A percentile compares a stretch with the other conserved stretches of the same genome.
phyloP scores from a whole-genome alignment of 2,329 filamentous ascomycete species.

The Chrysosporium keratinophilum region DNA sequence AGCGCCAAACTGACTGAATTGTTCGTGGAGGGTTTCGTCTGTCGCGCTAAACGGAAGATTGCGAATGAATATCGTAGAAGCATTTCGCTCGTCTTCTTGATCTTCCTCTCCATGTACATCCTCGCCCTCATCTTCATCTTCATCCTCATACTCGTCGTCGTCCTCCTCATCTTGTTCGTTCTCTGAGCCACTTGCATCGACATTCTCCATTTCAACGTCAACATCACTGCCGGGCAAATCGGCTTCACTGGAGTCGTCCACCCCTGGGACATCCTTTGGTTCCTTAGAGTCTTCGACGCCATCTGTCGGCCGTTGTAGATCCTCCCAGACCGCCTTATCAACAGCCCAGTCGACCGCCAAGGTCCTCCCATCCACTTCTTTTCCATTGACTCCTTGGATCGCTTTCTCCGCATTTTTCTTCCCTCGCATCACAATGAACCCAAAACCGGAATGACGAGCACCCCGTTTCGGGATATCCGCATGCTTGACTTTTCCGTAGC shows the following conservation, averaged over 20 bases:
- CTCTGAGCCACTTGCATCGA: conserved; percentile 33
- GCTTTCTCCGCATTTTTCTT: conserved; percentile 87
- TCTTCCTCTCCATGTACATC: conserved; percentile 36
- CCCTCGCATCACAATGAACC: conserved; percentile 80
- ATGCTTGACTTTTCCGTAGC: conserved; percentile 84
- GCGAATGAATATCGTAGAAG: conserved; percentile 77
- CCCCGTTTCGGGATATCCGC: conserved; percentile 72
- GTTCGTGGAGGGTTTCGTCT: conserved; percentile 69
- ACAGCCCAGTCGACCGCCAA: conserved; percentile 96
- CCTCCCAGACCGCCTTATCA: conserved; percentile 76
- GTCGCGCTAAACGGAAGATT: conserved; percentile 85
- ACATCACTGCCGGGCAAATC: conserved; percentile 31
- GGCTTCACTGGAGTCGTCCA: conserved; percentile 30
- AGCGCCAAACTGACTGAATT: conserved; percentile 81
- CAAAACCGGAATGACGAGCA: conserved; percentile 68
- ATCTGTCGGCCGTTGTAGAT: conserved; percentile 43
- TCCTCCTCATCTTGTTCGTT: conserved; percentile 37
- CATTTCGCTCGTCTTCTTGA: conserved; percentile 47
- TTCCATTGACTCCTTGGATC: conserved; percentile 75
- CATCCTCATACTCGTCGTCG: conserved; percentile 35
- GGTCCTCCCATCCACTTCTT: conserved; percentile 73
- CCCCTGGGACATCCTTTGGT: conserved; percentile 22
- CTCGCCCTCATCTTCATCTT: conserved; percentile 34
- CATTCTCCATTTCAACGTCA: conserved; percentile 36
- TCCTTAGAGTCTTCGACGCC: conserved; percentile 21